A percentile compares a stretch with the other conserved stretches of the same genome.
Conservation (phyloP, 2,329 filamentous ascomycete species). For the Trichoderma lentiforme region DNA sequence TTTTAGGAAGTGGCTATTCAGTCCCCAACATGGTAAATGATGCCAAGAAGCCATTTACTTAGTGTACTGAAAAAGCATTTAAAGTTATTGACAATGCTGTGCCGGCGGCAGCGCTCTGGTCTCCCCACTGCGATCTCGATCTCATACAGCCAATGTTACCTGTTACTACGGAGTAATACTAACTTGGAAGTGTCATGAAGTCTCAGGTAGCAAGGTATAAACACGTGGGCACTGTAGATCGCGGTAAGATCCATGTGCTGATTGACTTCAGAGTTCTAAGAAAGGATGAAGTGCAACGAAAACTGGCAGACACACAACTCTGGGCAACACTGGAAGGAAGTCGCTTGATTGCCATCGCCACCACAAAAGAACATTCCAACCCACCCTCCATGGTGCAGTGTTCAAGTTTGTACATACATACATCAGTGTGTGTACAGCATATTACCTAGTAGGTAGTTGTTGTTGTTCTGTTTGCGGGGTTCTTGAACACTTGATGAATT, state of each 20-base stretch:
- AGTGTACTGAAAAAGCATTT: not conserved
- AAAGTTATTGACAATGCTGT: not conserved
- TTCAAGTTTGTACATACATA: not conserved
- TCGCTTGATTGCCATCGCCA: not conserved
- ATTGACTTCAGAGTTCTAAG: not conserved
- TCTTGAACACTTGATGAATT: not conserved
- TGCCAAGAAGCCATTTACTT: too few relatives aligned
- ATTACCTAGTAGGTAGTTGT: too few relatives aligned
- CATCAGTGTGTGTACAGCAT: not conserved
- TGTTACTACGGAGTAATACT: too few relatives aligned
- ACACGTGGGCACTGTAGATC: not conserved
- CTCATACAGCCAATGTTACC: not conserved
- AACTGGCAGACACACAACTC: not conserved
- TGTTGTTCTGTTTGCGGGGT: not conserved
- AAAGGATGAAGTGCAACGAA: not conserved
- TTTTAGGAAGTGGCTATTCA: not conserved
- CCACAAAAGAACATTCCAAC: not conserved
- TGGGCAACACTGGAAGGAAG: not conserved
- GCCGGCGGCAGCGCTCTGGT: not conserved
- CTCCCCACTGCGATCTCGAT: not conserved
- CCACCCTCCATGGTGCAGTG: not conserved
- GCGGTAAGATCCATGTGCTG: not conserved
- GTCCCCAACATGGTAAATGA: not conserved
- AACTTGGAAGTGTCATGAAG: too few relatives aligned
- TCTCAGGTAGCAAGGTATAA: not conserved